Evolutionary conservation across 345 rosid species (phyloP).

Genomic region (Odontarrhena argentea): DNA sequence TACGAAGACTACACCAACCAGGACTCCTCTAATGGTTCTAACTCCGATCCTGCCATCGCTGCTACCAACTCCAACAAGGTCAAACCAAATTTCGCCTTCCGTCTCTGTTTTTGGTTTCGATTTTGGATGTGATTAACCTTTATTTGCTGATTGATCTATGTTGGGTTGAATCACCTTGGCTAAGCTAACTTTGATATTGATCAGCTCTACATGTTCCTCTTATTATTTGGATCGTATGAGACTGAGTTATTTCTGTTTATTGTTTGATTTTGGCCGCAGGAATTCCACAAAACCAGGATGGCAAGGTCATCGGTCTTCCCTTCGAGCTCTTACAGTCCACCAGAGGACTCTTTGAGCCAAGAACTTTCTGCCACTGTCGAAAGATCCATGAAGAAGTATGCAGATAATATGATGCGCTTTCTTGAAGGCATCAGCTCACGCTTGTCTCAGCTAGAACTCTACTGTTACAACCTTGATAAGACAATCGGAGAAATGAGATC

Average conservation of each 20-base stretch:
- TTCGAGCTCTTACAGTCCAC: constrained; percentile 68
- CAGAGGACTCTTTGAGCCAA: constrained; percentile 73
- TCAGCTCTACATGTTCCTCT: background rate
- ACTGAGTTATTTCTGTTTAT: background rate
- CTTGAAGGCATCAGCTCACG: constrained; percentile 98
- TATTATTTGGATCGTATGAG: background rate
- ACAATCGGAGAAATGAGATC: constrained; percentile 91
- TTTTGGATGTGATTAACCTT: constrained; percentile 3
- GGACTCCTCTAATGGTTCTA: constrained; percentile 70
- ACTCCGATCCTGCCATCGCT: constrained; percentile 57
- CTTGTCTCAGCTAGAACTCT: constrained; percentile 83
- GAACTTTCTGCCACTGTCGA: constrained; percentile 70
- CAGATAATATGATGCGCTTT: constrained; percentile 82
- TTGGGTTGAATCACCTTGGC: background rate
- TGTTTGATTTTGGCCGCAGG: constrained; percentile 48
- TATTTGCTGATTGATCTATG: background rate
- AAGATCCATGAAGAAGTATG: constrained; percentile 74
- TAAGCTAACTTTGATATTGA: background rate
- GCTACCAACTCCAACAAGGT: constrained; percentile 44
- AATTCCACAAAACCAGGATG: constrained; percentile 79
- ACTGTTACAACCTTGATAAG: constrained; percentile 94
- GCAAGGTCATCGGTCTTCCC: constrained; percentile 63
- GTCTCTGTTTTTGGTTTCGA: constrained; percentile 9
- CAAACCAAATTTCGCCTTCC: background rate
- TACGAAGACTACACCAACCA: constrained; percentile 81